Evolutionary conservation across 164 flowering plant genomes (phyloP), one percentile per base, ranked within the genome.

Genomic region (Berberis vulgaris): DNA sequence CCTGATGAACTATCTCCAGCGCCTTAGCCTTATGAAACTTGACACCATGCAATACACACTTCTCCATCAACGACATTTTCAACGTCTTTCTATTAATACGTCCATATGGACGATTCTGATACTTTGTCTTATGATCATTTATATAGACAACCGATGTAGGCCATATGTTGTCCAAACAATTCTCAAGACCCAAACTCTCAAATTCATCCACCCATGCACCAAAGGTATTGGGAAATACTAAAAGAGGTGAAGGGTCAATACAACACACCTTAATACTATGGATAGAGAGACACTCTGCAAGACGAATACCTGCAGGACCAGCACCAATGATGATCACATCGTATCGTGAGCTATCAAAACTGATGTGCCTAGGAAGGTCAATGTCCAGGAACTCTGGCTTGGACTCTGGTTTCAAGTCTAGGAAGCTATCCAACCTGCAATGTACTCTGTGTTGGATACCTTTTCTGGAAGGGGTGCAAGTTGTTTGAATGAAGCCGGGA

Each of bases 161-260:
- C 96, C 96, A 89, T 1, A 75, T 80, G 40, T 78, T 75, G 65
- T 87, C 88, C 11, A 87, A 67, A 66, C 88, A 86, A 71, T 78
- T 79, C 9, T 67, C 78, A 38, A 89, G 82, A 7, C 77, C 86
- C 74, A 85, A 59, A 46, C 45, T 59, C 71, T 79, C 74, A 64
- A 89, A 80, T 71, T 89, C 97, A 69, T 89, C 97, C 26, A 86
- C 85, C 97, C 97, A 89, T 8, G 73, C 83, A 41, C 97, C 97
- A 57, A 86, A 87, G 71, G 86, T 89, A 56, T 89, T 86, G 62
- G 85, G 83, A 89, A 89, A 87, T 66, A 73, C 57, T 47, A 83
- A 78, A 12, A 84, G 84, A 0, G 96, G 96, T 1, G 85, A 78
- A 65, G 94, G 91, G 63, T 87, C 96, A 26, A 89, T 70, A 54